phyloP scores from a whole-genome alignment of 345 rosid species.

The Hevea brasiliensis region DNA sequence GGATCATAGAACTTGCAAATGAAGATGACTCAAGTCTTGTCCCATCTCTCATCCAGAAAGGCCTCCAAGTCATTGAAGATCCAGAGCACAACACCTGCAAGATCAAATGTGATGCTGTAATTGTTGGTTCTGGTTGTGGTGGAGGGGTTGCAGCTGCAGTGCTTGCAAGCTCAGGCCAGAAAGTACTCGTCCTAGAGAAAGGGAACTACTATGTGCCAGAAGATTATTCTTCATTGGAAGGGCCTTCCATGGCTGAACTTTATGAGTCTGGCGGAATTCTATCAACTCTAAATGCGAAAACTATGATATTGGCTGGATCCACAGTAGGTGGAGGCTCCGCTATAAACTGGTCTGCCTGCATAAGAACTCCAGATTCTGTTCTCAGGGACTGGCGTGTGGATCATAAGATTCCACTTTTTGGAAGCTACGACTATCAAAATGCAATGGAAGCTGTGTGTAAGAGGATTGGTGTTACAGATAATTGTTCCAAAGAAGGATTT shows the following conservation, averaged over 20 bases:
- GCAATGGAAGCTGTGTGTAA: slow-evolving; percentile 56
- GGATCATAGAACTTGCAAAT: slow-evolving; percentile 22
- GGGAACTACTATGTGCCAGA: slow-evolving; percentile 57
- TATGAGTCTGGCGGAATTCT: slow-evolving; percentile 45
- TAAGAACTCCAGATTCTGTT: slow-evolving; percentile 48
- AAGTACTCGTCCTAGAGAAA: slow-evolving; percentile 62
- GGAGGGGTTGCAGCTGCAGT: slow-evolving; percentile 75
- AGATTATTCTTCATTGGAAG: slow-evolving; percentile 60
- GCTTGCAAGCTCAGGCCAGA: slow-evolving; percentile 62
- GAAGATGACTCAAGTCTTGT: slow-evolving; percentile 40
- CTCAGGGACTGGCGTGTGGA: slow-evolving; percentile 56
- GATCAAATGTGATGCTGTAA: slow-evolving; percentile 61
- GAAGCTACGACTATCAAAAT: slow-evolving; percentile 38
- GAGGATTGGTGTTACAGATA: slow-evolving; percentile 55
- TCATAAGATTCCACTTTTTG: slow-evolving; percentile 42
- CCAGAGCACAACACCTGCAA: slow-evolving; percentile 31
- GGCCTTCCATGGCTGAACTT: slow-evolving; percentile 60
- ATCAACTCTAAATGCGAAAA: slow-evolving; percentile 44
- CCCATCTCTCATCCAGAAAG: slow-evolving; percentile 45
- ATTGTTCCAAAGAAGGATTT: slow-evolving; percentile 51
- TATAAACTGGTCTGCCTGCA: slow-evolving; percentile 62
- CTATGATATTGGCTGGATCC: slow-evolving; percentile 56
- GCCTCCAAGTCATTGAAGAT: slow-evolving; percentile 49
- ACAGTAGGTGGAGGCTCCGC: slow-evolving; percentile 72
- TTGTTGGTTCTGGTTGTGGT: slow-evolving; percentile 68